Base-by-base conservation (phyloP, 768 basidiomycete genomes). In the Lanmaoa rubissima region DNA sequence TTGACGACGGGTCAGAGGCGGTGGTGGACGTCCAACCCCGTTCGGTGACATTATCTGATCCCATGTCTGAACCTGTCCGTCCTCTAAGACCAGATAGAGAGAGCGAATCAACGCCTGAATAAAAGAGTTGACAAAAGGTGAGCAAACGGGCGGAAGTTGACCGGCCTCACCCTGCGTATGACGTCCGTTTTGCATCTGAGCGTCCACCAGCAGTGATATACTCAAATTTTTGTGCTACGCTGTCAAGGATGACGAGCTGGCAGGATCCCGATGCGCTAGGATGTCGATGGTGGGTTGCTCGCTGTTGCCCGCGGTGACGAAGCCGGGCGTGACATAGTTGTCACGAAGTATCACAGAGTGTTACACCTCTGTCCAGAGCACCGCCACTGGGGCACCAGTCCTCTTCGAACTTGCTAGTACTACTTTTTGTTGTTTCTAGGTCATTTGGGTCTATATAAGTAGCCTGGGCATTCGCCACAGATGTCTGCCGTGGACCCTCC, bases 21-120 rank as follows among this genome's bases (percentile, higher is more conserved):
- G 82, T 79, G 11, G 73, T 71, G 41, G 81, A 82, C 35, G 75
- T 67, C 66, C 75, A 76, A 10, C 79, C 82, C 35, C 77, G 75
- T 59, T 84, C 83, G 0, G 82, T 83, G 55, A 81, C 76, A 36
- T 80, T 80, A 64, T 82, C 82, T n/a, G 81, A 79, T 61, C 62
- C 75, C 73, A 78, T 57, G 46, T 74, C 69, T 41, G 67, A 73
- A 8, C 57, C 49, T 6, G 58, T 48, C 12, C 41, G 60, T 39
- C 60, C 61, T 51, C 68, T 60, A 26, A 61, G 41, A 43, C 59
- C 61, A 44, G 59, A 57, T 12, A 54, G 32, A 11, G 57, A 60
- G 48, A 52, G 55, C 39, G 48, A 38, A 40, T 69, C 61, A 19
- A 64, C 48, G 54, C 52, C 66, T 74, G 45, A 31, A 46, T 36